These are phyloP conservation scores for Pezicula neosporulosa DNA, from an alignment of 2,329 filamentous ascomycete species.

Conservation along the genomic window DNA sequence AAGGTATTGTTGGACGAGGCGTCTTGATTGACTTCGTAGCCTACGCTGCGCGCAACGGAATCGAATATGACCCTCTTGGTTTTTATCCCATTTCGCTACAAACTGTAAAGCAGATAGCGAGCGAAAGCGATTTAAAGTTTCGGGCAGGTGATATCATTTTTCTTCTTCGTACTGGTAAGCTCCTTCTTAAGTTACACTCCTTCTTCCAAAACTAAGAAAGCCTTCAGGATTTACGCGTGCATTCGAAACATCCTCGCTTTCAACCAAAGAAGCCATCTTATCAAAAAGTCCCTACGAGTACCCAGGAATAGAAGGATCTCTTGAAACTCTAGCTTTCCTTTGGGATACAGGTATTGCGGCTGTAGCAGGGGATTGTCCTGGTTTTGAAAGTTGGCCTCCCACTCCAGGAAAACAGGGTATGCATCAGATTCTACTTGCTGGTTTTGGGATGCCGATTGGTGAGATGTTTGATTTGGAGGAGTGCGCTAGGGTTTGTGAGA, in stretches of 20 bases:
- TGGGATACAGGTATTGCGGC: conserved; percentile 33
- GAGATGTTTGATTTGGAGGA: conserved; percentile 32
- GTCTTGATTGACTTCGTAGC: not conserved
- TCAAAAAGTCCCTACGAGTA: not conserved
- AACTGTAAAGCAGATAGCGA: not conserved
- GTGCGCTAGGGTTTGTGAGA: conserved; percentile 47
- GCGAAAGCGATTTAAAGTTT: not conserved
- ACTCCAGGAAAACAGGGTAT: conserved; percentile 35
- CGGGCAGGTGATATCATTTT: conserved; percentile 32
- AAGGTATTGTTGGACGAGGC: conserved; percentile 25
- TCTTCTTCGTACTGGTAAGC: conserved; percentile 29
- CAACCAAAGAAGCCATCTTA: not conserved
- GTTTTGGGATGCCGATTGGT: conserved; percentile 12
- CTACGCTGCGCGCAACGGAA: not conserved
- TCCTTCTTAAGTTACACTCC: not conserved
- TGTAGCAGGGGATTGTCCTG: conserved; percentile 36
- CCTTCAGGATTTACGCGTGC: not conserved
- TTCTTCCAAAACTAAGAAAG: too few relatives aligned
- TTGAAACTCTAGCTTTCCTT: conserved; percentile 16
- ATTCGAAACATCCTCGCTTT: not conserved
- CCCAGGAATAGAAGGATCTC: not conserved
- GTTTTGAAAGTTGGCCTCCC: conserved; percentile 26
- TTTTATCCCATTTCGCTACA: not conserved
- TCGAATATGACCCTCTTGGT: conserved; percentile 12
- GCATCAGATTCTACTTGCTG: conserved; percentile 30